A percentile compares a stretch with the other conserved stretches of the same genome.
Conservation (phyloP, 192 early-diverging fungal genomes). For the Linnemannia elongata region DNA sequence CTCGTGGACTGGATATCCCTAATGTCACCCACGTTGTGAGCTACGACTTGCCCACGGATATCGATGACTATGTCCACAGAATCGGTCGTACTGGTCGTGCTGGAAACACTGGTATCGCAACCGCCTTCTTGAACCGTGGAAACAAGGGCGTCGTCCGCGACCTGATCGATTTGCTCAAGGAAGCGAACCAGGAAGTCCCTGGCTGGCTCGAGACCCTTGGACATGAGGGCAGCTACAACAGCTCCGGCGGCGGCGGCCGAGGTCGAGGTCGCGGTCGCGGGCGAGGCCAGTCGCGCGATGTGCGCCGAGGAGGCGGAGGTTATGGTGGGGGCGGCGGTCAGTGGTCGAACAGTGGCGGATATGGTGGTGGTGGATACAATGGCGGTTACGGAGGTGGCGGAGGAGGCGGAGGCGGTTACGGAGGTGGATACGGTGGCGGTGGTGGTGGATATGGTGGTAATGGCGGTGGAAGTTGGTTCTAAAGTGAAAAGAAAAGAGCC, state of each 20-base stretch:
- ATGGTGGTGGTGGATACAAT: conserved; percentile 41
- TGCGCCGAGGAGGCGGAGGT: conserved; percentile 43
- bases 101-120: conserved; percentile 91
- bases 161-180: conserved; percentile 89
- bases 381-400: conserved; percentile 51
- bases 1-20: conserved; percentile 92
- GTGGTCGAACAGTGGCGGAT: conserved; percentile 37
- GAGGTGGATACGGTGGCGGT: conserved; percentile 33
- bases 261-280: conserved; percentile 67
- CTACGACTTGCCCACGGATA: conserved; percentile 95
- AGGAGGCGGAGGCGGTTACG: conserved; percentile 35
- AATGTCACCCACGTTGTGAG: conserved; percentile 91
- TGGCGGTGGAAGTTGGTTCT: conserved; percentile 24
- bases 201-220: conserved; percentile 81
- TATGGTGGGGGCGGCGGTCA: conserved; percentile 42
- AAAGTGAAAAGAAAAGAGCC: background rate
- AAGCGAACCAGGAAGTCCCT: conserved; percentile 96
- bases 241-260: conserved; percentile 59
- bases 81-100: conserved; percentile 98
- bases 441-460: conserved; percentile 51
- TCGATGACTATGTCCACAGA: conserved; percentile 98
- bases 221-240: conserved; percentile 65
- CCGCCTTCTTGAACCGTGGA: conserved; percentile 93
- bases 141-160: conserved; percentile 87
- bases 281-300: conserved; percentile 65